Evolutionary conservation across 805 yeast genomes (phyloP), one percentile per base, ranked within the genome.

Genomic region (Scheffersomyces ergatensis): DNA sequence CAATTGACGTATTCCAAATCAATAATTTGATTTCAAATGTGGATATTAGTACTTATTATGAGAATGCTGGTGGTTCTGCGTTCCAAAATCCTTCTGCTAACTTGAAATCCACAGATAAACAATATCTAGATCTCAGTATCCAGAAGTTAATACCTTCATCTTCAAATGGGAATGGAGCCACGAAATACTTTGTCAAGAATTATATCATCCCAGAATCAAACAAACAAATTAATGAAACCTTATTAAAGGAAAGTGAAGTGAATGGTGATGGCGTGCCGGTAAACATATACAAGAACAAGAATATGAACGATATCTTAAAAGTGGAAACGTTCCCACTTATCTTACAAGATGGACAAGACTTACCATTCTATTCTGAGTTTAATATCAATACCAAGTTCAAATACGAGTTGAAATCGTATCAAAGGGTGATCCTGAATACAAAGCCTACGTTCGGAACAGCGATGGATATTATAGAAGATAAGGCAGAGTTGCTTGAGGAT

Each of bases 401-500:
- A 24, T 47, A 58, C 5, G 55, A 50, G n/a, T 45, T 70, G 42
- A 63, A 65, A 44, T 38, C 54, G 4, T 63, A 60, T 46, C 50
- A 58, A 8, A 48, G 55, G 11, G 38, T 55, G 0, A 47, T 63
- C 14, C 31, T 33, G 3, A 49, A 50, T 27, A 40, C 48, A 7
- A 35, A 51, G 15, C 15, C 26, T 12, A 50, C 49, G 21, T 27
- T 50, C 15, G 8, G 25, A 1, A 40, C 36, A 20, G 29, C 24
- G 9, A 36, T 44, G 14, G 62, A 55, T 4, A 45, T 59, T 12
- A 39, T 62, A 2, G 68, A 64, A 14, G 72, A 66, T 33, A 63
- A 57, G 38, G 52, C 50, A 1, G 72, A 67, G 34, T 45, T 69
- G 32, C 29, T 67, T 0, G 73, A 70, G 40, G 66, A 62, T 15